A percentile compares a stretch with the other conserved stretches of the same genome.
Evolutionary conservation across 108 stramenopile genomes (phyloP).

Genomic region (Epithemia pelagica): DNA sequence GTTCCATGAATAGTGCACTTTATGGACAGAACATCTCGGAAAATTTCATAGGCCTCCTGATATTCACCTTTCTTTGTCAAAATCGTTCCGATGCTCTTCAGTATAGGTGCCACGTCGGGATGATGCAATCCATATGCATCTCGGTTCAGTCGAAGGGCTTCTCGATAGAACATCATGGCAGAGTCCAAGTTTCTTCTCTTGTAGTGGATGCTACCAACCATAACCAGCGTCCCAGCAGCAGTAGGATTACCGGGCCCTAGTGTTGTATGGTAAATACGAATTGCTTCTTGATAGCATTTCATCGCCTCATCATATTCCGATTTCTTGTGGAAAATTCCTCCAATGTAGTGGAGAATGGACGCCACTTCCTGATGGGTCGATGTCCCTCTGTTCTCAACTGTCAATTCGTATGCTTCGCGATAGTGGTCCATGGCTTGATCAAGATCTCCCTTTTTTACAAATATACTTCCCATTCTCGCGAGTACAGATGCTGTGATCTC

Average conservation of each 20-base stretch:
- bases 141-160: conserved; percentile 69
- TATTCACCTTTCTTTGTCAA: conserved; percentile 63
- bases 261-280: conserved; percentile 66
- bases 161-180: conserved; percentile 73
- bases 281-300: conserved; percentile 73
- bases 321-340: conserved; percentile 53
- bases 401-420: conserved; percentile 66
- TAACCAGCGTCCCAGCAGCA: conserved; percentile 69
- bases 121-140: conserved; percentile 70
- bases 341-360: conserved; percentile 71
- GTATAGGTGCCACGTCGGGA: conserved; percentile 81
- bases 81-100: conserved; percentile 73
- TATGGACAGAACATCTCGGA: conserved; percentile 66
- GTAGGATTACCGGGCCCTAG: conserved; percentile 66
- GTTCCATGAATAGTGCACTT: conserved; percentile 59
- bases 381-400: conserved; percentile 45
- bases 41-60: conserved; percentile 57
- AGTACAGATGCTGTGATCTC: conserved; percentile 51
- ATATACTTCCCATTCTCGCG: conserved; percentile 63
- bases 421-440: conserved; percentile 71
- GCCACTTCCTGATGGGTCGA: conserved; percentile 71
- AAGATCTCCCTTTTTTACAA: conserved; percentile 55
- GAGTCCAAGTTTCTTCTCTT: conserved; percentile 62
- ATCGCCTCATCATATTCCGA: conserved; percentile 60
- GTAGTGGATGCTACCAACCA: conserved; percentile 76